Conservation (phyloP, 768 basidiomycete species). For the Xerocomus brunneocitrinus region DNA sequence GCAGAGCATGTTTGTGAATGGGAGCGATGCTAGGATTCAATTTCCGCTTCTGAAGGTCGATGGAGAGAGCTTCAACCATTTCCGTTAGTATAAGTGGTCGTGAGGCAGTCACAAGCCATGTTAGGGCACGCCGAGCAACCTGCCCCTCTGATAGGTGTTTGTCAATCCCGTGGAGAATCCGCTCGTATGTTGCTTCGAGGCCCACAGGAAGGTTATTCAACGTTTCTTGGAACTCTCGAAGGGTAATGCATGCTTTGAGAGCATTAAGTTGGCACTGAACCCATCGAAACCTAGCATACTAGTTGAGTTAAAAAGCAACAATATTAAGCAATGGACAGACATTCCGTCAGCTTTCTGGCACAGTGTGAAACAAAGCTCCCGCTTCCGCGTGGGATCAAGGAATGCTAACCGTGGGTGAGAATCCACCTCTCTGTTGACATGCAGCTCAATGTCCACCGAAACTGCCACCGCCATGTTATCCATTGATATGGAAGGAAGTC, state of each 20-base stretch:
- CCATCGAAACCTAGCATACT: conserved; percentile 1
- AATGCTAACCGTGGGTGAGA: not conserved
- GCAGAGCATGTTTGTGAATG: not conserved
- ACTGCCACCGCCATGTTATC: not conserved
- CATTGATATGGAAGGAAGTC: not conserved
- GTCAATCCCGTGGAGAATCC: not conserved
- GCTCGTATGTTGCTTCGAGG: conserved; percentile 2
- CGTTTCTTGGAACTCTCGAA: not conserved
- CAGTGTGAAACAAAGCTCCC: not conserved
- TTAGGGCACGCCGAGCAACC: not conserved
- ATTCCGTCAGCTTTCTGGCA: not conserved
- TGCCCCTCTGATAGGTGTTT: not conserved
- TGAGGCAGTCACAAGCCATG: conserved; percentile 2
- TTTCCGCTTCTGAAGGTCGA: not conserved
- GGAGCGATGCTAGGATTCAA: not conserved
- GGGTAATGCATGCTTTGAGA: not conserved
- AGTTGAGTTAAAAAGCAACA: not conserved
- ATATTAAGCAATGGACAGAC: not conserved
- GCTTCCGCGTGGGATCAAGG: not conserved
- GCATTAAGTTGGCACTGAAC: conserved; percentile 1
- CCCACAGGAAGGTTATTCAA: not conserved
- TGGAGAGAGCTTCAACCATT: not conserved
- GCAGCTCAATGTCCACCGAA: conserved; percentile 2
- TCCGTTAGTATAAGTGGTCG: conserved; percentile 1
- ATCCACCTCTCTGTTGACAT: not conserved